Base-by-base conservation (phyloP, 805 yeast genomes). In the Pichia cephalocereana region DNA sequence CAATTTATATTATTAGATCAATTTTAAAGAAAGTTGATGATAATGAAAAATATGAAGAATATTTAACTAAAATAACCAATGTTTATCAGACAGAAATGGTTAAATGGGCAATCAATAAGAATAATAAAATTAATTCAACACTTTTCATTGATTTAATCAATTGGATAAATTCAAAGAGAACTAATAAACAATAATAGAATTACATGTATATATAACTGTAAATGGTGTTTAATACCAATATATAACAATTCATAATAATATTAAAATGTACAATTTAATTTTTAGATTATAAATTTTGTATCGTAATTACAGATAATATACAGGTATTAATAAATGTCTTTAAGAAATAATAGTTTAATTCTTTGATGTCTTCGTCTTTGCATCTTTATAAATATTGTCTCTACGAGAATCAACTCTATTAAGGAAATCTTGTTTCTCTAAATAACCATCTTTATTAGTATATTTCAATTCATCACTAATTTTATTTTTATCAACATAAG, bases 371-470 rank as follows among this genome's bases (percentile, higher is more conserved):
- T 48, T 48, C 6, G 48, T 40, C 26, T 48, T 63, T 14, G 70
- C 75, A 14, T 70, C 69, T 56, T 72, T 74, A 56, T 72, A 72
- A 36, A 76, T 70, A 38, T 63, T 60, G 58, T 82, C 84, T 46
- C 76, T 65, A 50, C 77, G 76, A 38, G 68, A 68, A 51, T 85
- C 90, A 28, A 88, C 86, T 52, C 95, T 73, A 43, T 76, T 73
- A 59, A 93, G 70, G 75, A 93, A 93, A 55, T 86, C 96, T 64
- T 91, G 97, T 61, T 80, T 88, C 52, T 87, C 96, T 59, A 93
- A 69, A 66, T 82, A 93, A 9, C 99, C 99, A 46, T 82, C 93
- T 70, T 86, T 90, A 62, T 89, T 90, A 60, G 83, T 84, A 48
- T 77, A 74, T 43, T 74, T 75, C 60, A 93, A 75, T 53, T 93